phyloP scores from a whole-genome alignment of 2,329 filamentous ascomycete genomes.

The Blastomyces silverae region DNA sequence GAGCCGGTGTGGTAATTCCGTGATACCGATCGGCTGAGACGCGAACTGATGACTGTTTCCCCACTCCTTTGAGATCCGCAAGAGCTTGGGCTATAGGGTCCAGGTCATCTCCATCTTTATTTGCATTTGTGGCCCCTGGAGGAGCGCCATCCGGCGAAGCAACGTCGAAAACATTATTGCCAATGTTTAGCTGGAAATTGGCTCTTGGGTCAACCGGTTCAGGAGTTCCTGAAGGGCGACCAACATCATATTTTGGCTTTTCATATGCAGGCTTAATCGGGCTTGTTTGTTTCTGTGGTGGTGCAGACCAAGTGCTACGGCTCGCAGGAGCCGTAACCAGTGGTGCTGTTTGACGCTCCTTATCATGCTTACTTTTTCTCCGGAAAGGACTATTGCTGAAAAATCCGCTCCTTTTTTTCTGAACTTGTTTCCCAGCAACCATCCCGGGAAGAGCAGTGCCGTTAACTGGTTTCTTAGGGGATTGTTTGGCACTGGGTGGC shows the following conservation, averaged over 20 bases:
- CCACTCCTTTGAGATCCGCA: constrained; percentile 82
- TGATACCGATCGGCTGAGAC: constrained; percentile 94
- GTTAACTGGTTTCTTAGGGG: constrained; percentile 58
- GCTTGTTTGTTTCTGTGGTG: constrained; percentile 38
- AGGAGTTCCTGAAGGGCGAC: constrained; percentile 50
- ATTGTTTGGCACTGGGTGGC: constrained; percentile 63
- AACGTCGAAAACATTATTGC: constrained; percentile 93
- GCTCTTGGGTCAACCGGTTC: constrained; percentile 87
- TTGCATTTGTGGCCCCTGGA: constrained; percentile 33
- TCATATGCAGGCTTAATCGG: constrained; percentile 39
- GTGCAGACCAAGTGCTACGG: constrained; percentile 50
- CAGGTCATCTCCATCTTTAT: constrained; percentile 52
- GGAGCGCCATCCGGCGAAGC: constrained; percentile 61
- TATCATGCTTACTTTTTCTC: constrained; percentile 77
- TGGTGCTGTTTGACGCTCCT: constrained; percentile 45
- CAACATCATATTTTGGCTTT: constrained; percentile 23
- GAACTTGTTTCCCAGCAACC: constrained; percentile 59
- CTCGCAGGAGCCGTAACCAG: constrained; percentile 36
- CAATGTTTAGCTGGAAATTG: constrained; percentile 86
- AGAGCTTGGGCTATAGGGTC: constrained; percentile 91
- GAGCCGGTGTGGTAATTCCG: constrained; percentile 78
- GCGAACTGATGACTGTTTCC: constrained; percentile 72
- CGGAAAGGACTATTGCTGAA: constrained; percentile 92
- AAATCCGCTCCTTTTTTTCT: constrained; percentile 71
- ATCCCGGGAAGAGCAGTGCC: constrained; percentile 39